Evolutionary conservation across 805 yeast genomes (phyloP).

Genomic region (Myxozyma neotropica): DNA sequence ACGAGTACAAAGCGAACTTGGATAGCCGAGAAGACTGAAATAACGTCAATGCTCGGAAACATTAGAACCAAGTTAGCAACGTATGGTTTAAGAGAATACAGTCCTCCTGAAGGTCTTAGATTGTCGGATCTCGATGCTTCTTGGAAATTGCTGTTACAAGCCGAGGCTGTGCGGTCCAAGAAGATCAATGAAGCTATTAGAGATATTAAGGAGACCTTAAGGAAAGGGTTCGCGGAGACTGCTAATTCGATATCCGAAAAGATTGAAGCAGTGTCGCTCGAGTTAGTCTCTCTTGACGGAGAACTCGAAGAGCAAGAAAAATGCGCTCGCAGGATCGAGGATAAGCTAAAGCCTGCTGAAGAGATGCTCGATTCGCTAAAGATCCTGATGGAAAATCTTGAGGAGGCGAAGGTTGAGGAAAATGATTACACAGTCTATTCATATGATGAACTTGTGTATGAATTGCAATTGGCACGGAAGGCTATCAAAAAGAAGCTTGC

Average conservation of each 20-base stretch:
- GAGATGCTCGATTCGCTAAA: conserved; percentile 39
- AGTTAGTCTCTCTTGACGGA: conserved; percentile 39
- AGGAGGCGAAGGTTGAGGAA: conserved; percentile 46
- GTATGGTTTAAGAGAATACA: conserved; percentile 42
- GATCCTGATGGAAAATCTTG: conserved; percentile 38
- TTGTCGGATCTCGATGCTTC: conserved; percentile 40
- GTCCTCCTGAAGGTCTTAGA: conserved; percentile 42
- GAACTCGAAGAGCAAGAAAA: conserved; percentile 46
- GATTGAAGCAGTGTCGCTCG: conserved; percentile 38
- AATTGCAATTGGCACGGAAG: conserved; percentile 45
- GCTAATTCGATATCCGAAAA: conserved; percentile 42
- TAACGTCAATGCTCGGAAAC: conserved; percentile 44
- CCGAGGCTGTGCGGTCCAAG: conserved; percentile 43
- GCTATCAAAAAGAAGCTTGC: conserved; percentile 47
- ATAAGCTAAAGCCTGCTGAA: conserved; percentile 45
- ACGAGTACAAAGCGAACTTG: conserved; percentile 43
- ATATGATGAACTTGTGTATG: conserved; percentile 46
- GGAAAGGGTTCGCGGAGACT: conserved; percentile 41
- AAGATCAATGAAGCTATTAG: conserved; percentile 42
- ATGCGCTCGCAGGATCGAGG: conserved; percentile 43
- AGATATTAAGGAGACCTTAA: conserved; percentile 42
- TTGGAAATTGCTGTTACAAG: conserved; percentile 42
- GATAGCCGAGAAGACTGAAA: conserved; percentile 45
- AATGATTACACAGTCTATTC: conserved; percentile 45
- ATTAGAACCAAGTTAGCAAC: conserved; percentile 46